Evolutionary conservation across 2,329 filamentous ascomycete genomes (phyloP).

Genomic region (Ophiostoma quercus): DNA sequence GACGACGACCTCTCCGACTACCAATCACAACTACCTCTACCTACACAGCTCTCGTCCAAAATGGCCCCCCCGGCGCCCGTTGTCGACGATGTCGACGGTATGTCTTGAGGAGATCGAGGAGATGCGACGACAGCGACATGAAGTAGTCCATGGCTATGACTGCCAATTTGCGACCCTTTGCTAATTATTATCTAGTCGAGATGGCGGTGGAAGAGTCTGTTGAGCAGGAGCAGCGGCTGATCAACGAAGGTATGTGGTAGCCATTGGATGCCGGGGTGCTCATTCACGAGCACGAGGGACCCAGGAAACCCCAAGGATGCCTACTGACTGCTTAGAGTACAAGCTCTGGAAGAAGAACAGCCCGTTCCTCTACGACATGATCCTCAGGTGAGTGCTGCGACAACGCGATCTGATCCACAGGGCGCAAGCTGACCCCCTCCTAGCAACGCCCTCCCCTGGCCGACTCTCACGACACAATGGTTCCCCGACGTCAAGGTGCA

Average conservation of each 20-base stretch:
- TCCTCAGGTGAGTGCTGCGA: slow-evolving; percentile 58
- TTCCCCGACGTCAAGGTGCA: slow-evolving; percentile 89
- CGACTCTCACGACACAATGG: slow-evolving; percentile 96
- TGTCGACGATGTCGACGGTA: slow-evolving; percentile 48
- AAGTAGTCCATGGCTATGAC: background rate
- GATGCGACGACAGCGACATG: background rate
- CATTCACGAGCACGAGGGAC: background rate
- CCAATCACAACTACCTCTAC: background rate
- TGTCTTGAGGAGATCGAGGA: background rate
- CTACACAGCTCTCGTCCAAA: slow-evolving; percentile 2
- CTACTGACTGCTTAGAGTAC: slow-evolving; percentile 60
- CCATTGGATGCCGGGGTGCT: background rate
- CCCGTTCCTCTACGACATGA: slow-evolving; percentile 97
- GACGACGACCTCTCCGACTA: background rate
- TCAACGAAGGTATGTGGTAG: slow-evolving; percentile 69
- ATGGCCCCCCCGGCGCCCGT: slow-evolving; percentile 45
- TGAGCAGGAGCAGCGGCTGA: slow-evolving; percentile 73
- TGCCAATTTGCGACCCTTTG: background rate
- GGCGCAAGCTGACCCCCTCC: slow-evolving; percentile 1
- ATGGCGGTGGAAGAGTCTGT: slow-evolving; percentile 41
- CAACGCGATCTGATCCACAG: background rate
- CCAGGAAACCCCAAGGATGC: background rate
- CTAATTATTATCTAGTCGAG: slow-evolving; percentile 5
- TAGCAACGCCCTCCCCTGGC: slow-evolving; percentile 91
- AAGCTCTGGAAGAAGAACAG: slow-evolving; percentile 99